A percentile compares a stretch with the other conserved stretches of the same genome.
These are phyloP conservation scores for Podospora comata DNA, from an alignment of 495 filamentous ascomycete species.

Conservation along the genomic window DNA sequence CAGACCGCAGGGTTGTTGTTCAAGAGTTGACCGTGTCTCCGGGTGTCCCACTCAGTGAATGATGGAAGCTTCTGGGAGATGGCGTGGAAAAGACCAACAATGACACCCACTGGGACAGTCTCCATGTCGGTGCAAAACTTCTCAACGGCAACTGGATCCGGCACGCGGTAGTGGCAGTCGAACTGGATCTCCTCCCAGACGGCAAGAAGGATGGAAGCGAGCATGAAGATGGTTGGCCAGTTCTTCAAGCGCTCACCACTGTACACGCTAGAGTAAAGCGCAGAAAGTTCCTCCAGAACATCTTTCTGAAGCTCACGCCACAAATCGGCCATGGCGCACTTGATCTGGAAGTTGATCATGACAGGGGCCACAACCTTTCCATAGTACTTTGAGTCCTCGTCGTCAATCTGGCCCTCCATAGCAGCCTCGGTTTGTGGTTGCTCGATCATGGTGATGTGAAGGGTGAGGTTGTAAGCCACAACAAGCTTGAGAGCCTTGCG, in stretches of 20 bases:
- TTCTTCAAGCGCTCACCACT: conserved; percentile 91
- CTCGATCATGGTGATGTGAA: conserved; percentile 88
- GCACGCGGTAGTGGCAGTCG: conserved; percentile 87
- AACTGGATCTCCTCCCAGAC: conserved; percentile 99
- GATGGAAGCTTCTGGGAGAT: conserved; percentile 91
- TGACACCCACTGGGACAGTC: conserved; percentile 86
- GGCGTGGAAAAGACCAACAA: conserved; percentile 89
- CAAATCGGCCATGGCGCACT: conserved; percentile 89
- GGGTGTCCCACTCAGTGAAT: conserved; percentile 86
- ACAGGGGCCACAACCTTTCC: conserved; percentile 88
- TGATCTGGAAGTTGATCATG: conserved; percentile 99
- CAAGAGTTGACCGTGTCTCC: conserved; percentile 79
- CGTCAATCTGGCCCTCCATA: conserved; percentile 75
- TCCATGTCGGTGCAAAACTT: conserved; percentile 97
- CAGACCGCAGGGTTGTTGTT: conserved; percentile 86
- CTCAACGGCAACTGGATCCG: conserved; percentile 73
- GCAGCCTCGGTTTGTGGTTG: conserved; percentile 75
- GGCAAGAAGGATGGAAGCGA: conserved; percentile 81
- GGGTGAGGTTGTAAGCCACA: conserved; percentile 86
- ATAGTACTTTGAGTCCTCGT: conserved; percentile 71
- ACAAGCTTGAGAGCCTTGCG: conserved; percentile 89
- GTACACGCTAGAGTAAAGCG: conserved; percentile 89
- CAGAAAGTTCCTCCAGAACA: conserved; percentile 83
- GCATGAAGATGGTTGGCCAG: conserved; percentile 96
- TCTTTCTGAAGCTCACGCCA: conserved; percentile 96